A percentile compares a stretch with the other conserved stretches of the same genome.
These are phyloP conservation scores for Diaporthe sp. DNA, from an alignment of 2,329 filamentous ascomycete genomes.

Conservation along the genomic window DNA sequence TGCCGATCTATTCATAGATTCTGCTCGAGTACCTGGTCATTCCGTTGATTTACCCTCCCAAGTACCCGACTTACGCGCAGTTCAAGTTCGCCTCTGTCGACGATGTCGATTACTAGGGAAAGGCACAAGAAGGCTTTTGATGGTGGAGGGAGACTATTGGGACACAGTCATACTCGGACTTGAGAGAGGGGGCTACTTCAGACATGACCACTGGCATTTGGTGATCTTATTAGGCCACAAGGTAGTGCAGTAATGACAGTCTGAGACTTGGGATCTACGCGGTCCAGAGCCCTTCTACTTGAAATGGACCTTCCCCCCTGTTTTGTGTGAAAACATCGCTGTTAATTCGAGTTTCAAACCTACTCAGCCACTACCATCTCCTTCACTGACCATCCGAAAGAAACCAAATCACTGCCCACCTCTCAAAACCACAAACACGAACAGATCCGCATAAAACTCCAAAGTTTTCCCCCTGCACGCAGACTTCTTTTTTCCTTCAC, in stretches of 20 bases:
- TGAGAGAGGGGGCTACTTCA: neutral
- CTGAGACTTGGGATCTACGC: no score
- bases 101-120: neutral
- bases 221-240: neutral
- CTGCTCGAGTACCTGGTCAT: slow-evolving; percentile 4
- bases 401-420: neutral
- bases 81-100: slow-evolving; percentile 29
- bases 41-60: neutral
- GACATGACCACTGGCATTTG: neutral
- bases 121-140: neutral
- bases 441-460: no score
- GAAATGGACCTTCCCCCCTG: neutral
- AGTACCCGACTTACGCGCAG: neutral
- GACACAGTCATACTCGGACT: neutral
- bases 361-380: neutral
- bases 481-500: no score
- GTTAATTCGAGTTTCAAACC: neutral
- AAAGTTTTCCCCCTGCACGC: neutral
- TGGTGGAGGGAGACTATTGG: neutral
- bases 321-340: neutral
- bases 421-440: neutral
- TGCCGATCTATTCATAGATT: neutral
- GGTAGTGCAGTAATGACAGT: neutral
- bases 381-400: fast-evolving
- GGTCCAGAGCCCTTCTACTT: neutral